A percentile compares a stretch with the other conserved stretches of the same genome.
phyloP scores from a whole-genome alignment of 2,329 filamentous ascomycete species.

The Aspergillus jensenii region DNA sequence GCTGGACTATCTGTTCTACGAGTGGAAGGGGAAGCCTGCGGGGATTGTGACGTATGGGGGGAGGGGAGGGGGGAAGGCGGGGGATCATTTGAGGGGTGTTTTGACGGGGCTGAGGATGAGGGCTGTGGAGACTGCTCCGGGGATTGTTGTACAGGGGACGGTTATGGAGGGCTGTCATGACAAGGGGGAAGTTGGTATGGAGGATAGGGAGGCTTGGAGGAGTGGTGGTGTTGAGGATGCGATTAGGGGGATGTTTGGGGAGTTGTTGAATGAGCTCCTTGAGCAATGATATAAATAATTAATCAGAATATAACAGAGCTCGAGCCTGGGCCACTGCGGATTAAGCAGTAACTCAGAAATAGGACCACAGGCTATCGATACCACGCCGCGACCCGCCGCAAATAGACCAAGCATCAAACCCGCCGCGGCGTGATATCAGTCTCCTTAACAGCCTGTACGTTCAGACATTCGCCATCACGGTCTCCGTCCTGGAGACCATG shows the following conservation, averaged over 20 bases:
- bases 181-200: background rate
- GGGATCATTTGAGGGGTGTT: slow-evolving; percentile 35
- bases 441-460: too few relatives aligned
- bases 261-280: background rate
- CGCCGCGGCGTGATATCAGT: too few relatives aligned
- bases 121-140: slow-evolving; percentile 22
- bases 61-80: slow-evolving; percentile 39
- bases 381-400: too few relatives aligned
- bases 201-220: background rate
- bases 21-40: slow-evolving; percentile 58
- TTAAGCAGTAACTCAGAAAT: too few relatives aligned
- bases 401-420: too few relatives aligned
- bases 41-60: slow-evolving; percentile 57
- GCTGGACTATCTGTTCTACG: slow-evolving; percentile 60
- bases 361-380: too few relatives aligned
- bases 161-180: slow-evolving; percentile 45
- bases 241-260: background rate
- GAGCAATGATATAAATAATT: background rate
- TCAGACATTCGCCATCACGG: too few relatives aligned
- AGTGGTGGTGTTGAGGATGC: background rate
- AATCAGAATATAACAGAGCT: background rate
- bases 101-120: slow-evolving; percentile 38
- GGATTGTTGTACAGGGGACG: slow-evolving; percentile 62
- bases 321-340: too few relatives aligned
- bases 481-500: too few relatives aligned